Conservation (phyloP, 176 grass and related monocot genomes). For the barley (Hordeum vulgare) region MorexV3_pseudomolecules_assembly NC_058521.1:115658240-115658739, state of each 20-base stretch:
- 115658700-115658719: slow-evolving; percentile 75
- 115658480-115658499: slow-evolving; percentile 71
- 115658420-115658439: not conserved
- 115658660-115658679: slow-evolving; percentile 20
- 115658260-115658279: slow-evolving; percentile 38
- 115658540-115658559: not conserved
- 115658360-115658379: slow-evolving; percentile 41
- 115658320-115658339: slow-evolving; percentile 81
- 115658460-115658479: slow-evolving; percentile 81
- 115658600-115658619: not conserved
- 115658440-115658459: slow-evolving; percentile 65
- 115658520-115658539: not conserved
- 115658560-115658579: not conserved
- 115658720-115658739: slow-evolving; percentile 92
- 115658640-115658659: not conserved
- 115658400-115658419: not conserved
- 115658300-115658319: slow-evolving; percentile 90
- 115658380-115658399: not conserved
- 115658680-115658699: slow-evolving; percentile 72
- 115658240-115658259: not conserved
- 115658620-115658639: not conserved
- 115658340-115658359: slow-evolving; percentile 64
- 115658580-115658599: not conserved
- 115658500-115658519: slow-evolving; percentile 64
- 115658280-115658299: slow-evolving; percentile 76